These are phyloP conservation scores for Xylaria telfairii DNA, from an alignment of 495 filamentous ascomycete genomes.

Conservation along the genomic window DNA sequence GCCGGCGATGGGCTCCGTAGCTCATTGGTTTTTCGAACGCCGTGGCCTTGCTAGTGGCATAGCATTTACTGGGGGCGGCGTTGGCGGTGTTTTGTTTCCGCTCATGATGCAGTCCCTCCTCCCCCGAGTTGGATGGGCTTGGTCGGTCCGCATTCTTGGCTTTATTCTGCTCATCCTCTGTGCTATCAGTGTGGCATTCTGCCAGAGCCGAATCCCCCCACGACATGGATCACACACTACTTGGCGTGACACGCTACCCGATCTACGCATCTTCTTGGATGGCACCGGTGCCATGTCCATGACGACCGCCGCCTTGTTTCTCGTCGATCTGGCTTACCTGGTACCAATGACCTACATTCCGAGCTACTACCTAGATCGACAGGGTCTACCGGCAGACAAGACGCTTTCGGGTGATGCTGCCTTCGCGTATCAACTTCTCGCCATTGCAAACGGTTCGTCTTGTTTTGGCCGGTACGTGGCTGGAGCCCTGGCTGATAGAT, in stretches of 20 bases:
- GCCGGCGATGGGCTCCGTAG: constrained; percentile 63
- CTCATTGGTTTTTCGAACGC: constrained; percentile 67
- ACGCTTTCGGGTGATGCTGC: constrained; percentile 38
- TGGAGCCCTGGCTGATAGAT: constrained; percentile 70
- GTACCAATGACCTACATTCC: constrained; percentile 49
- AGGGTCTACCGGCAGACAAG: constrained; percentile 50
- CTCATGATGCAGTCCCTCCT: constrained; percentile 59
- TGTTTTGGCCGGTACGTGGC: constrained; percentile 72
- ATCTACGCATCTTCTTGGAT: constrained; percentile 22
- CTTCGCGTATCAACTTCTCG: constrained; percentile 66
- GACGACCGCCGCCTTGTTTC: constrained; percentile 42
- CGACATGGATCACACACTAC: constrained; percentile 16
- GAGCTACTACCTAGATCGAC: constrained; percentile 31
- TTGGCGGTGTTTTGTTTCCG: constrained; percentile 68
- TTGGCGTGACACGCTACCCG: constrained; percentile 23
- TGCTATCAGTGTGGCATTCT: constrained; percentile 55
- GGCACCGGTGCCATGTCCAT: constrained; percentile 23
- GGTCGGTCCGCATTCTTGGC: constrained; percentile 64
- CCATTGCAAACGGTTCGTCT: constrained; percentile 62
- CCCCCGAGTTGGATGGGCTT: constrained; percentile 59
- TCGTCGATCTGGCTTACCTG: constrained; percentile 14
- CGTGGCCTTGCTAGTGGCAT: constrained; percentile 68
- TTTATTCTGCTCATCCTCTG: constrained; percentile 63
- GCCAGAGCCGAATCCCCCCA: constrained; percentile 20
- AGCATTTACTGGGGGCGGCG: constrained; percentile 62